Conservation (phyloP, 768 basidiomycete species). For the Termitomyces sp. region DNA sequence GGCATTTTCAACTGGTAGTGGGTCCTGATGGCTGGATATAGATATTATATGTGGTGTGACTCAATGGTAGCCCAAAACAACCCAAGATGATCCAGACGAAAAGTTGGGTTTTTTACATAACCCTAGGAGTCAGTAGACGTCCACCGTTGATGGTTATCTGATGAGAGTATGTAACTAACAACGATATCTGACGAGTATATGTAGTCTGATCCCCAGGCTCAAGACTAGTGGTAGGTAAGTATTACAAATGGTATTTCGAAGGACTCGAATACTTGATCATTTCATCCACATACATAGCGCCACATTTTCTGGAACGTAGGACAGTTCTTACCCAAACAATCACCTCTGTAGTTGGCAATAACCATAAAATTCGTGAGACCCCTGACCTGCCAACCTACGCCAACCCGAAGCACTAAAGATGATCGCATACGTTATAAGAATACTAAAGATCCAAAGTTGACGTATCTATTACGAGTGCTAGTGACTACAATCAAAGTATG, state of each 20-base stretch:
- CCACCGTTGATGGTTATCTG: not conserved
- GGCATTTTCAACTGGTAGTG: too few relatives aligned
- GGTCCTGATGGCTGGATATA: too few relatives aligned
- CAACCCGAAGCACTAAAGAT: not conserved
- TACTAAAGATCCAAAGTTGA: not conserved
- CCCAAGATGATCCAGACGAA: too few relatives aligned
- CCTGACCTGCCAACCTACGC: not conserved
- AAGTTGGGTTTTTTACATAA: too few relatives aligned
- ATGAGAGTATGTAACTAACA: too few relatives aligned
- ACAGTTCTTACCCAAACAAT: not conserved
- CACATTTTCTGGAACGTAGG: not conserved
- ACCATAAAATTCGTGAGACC: not conserved
- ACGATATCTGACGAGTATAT: not conserved
- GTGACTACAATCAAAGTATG: not conserved
- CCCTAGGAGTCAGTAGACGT: not conserved
- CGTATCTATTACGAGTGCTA: constrained; percentile 1
- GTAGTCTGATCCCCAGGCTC: not conserved
- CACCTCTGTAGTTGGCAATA: too few relatives aligned
- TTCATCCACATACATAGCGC: not conserved
- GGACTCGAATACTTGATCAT: too few relatives aligned
- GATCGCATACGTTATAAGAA: not conserved
- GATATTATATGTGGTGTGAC: too few relatives aligned
- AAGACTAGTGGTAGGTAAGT: not conserved
- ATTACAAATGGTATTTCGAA: too few relatives aligned
- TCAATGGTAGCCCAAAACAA: too few relatives aligned